Evolutionary conservation across 768 basidiomycete genomes (phyloP).

Genomic region (Melanogaster broomeanus): DNA sequence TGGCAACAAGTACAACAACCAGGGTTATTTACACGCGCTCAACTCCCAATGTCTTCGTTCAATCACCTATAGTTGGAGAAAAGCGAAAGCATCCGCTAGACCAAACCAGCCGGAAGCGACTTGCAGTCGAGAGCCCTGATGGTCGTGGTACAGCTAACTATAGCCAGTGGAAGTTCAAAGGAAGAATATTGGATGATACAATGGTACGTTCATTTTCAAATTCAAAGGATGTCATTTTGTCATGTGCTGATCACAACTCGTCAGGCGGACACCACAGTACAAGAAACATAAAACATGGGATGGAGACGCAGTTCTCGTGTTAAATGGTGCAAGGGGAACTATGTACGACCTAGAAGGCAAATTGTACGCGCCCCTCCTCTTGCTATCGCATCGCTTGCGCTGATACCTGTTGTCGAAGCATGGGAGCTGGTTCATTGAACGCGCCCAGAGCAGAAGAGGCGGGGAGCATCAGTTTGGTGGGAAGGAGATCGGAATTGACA

Average conservation of each 20-base stretch:
- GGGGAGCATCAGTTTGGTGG: conserved; percentile 44
- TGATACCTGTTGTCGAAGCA: conserved; percentile 34
- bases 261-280: conserved; percentile 65
- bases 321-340: conserved; percentile 45
- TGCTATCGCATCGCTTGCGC: neutral
- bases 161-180: conserved; percentile 13
- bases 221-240: neutral
- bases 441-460: conserved; percentile 39
- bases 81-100: conserved; percentile 32
- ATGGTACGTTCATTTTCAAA: conserved; percentile 47
- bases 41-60: conserved; percentile 20
- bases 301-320: conserved; percentile 70
- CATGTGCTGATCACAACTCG: neutral
- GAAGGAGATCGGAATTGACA: conserved; percentile 70
- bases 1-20: neutral
- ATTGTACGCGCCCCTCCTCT: conserved; percentile 45
- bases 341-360: conserved; percentile 67
- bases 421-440: conserved; percentile 52
- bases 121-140: conserved; percentile 23
- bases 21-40: neutral
- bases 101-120: conserved; percentile 27
- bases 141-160: conserved; percentile 5
- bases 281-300: conserved; percentile 94
- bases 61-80: conserved; percentile 21
- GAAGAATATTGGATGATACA: conserved; percentile 76